Evolutionary conservation across 495 filamentous ascomycete species (phyloP), one percentile per base, ranked within the genome.

Genomic region (Talaromyces thailandensis): DNA sequence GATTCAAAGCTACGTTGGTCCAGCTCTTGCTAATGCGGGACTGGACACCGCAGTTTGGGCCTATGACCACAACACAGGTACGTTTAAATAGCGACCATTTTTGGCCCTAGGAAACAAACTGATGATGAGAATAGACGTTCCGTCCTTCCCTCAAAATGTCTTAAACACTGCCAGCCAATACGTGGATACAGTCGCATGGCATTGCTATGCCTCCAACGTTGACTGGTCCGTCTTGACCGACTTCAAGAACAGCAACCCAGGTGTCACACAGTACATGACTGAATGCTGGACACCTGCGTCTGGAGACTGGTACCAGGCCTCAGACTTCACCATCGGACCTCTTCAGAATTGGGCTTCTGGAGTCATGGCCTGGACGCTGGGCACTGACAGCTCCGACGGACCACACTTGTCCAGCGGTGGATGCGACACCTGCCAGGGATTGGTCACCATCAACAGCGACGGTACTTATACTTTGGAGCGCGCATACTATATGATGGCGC

Each of bases 31-130:
- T 6, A 64, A 64, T 23, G 81, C 78, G 9, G 72, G 74, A 4
- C 62, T 82, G 35, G 43, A 67, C 56, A 82, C 79, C 0, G 62
- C 74, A 3, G 73, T 82, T 52, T 82, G 81, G 81, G 81, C 81
- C 2, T 83, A 83, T 58, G 82, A 84, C 62, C 81, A 84, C 67
- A 85, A 85, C 66, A 85, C 82, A 5, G 76, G 75, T 78, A 70
- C 60, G 65, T 65, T 21, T 8, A 6, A 24, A 4, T n/a, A 51
- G 37, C 16, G 5, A 1, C 12, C 11, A 43, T 14, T 43, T 43
- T 16, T 43, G 5, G 11, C 6, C 14, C 16, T n/a, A 43, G 3
- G 16, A 43, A n/a, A 56, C 55, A 31, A 16, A 11, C 24, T 57
- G 31, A 5, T 50, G 12, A 35, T 18, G 25, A 2, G 2, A 50